Evolutionary conservation across 2,329 filamentous ascomycete species (phyloP).

Genomic region (Ceratocystis eucalypticola): DNA sequence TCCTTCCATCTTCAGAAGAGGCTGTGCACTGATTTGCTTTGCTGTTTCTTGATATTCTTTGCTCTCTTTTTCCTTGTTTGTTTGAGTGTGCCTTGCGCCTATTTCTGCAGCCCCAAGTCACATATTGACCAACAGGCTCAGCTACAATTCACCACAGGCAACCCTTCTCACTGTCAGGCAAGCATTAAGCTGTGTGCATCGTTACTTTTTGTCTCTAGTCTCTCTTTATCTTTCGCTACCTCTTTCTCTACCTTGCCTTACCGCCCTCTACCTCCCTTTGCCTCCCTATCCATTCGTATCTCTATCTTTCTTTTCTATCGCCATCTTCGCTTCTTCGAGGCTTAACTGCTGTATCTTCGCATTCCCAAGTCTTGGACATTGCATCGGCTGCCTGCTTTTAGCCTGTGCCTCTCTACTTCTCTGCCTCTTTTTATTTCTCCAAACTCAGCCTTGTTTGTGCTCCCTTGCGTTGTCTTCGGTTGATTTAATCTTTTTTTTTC

Average conservation of each 20-base stretch:
- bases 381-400: background rate
- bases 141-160: background rate
- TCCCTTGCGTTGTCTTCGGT: background rate
- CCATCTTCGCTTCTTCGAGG: background rate
- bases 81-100: background rate
- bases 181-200: background rate
- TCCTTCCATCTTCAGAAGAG: background rate
- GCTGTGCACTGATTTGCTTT: background rate
- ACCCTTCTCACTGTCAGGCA: background rate
- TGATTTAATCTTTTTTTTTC: conserved; percentile 3
- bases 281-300: background rate
- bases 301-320: background rate
- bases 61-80: background rate
- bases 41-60: background rate
- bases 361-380: background rate
- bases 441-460: conserved; percentile 10
- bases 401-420: background rate
- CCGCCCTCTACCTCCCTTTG: background rate
- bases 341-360: background rate
- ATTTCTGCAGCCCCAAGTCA: background rate
- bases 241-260: no score
- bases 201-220: background rate
- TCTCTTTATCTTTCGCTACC: no score
- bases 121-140: no score
- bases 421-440: background rate